phyloP scores from a whole-genome alignment of 352 stramenopile genomes.

The Pythium utonaiense region DNA sequence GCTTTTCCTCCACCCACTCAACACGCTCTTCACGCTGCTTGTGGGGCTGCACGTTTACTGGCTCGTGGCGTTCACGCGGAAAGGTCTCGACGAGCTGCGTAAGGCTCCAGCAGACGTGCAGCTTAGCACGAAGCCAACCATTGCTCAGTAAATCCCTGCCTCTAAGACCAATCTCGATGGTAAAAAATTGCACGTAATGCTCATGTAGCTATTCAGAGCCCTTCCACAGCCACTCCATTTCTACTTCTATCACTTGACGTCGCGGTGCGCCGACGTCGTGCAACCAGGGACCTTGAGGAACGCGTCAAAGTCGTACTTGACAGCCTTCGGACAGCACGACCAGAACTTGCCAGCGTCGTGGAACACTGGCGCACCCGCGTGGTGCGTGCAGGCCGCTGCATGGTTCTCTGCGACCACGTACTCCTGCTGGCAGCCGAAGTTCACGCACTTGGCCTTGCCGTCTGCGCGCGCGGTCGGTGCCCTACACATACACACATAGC shows the following conservation, averaged over 20 bases:
- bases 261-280: slow-evolving; percentile 74
- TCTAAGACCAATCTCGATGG: neutral
- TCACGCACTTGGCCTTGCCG: slow-evolving; percentile 88
- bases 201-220: too few species aligned
- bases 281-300: slow-evolving; percentile 90
- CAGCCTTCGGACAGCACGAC: slow-evolving; percentile 90
- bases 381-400: slow-evolving; percentile 71
- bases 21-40: slow-evolving; percentile 25
- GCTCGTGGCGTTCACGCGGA: neutral
- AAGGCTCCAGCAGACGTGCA: neutral
- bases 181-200: too few species aligned
- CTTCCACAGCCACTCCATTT: too few species aligned
- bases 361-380: slow-evolving; percentile 88
- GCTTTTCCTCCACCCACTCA: slow-evolving; percentile 23
- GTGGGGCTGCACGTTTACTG: slow-evolving; percentile 26
- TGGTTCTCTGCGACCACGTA: slow-evolving; percentile 89
- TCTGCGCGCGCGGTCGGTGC: slow-evolving; percentile 59
- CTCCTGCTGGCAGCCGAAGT: slow-evolving; percentile 91
- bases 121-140: neutral
- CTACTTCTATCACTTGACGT: slow-evolving; percentile 47
- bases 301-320: slow-evolving; percentile 95
- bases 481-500: slow-evolving; percentile 13
- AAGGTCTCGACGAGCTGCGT: neutral
- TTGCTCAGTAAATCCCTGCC: neutral
- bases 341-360: slow-evolving; percentile 93